phyloP scores from a whole-genome alignment of 2,329 filamentous ascomycete genomes.

The Sphaerostilbella broomeana region DNA sequence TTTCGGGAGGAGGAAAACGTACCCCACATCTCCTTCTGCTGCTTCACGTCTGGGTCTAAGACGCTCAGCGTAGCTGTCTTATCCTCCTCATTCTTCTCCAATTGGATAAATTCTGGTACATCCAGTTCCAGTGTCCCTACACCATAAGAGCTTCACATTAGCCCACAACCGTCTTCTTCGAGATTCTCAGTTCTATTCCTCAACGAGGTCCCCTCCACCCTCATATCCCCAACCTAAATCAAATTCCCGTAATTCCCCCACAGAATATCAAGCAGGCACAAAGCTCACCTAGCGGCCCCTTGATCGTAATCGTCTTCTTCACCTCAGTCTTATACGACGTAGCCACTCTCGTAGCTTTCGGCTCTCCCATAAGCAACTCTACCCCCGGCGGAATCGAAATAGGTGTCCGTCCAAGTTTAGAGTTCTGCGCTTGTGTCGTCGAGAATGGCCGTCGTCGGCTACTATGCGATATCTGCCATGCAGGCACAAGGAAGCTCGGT shows the following conservation, averaged over 20 bases:
- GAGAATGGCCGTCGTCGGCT: conserved; percentile 52
- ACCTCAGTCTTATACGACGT: conserved; percentile 56
- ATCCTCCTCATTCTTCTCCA: conserved; percentile 59
- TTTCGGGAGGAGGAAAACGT: conserved; percentile 20
- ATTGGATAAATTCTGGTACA: conserved; percentile 70
- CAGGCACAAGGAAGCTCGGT: conserved; percentile 66
- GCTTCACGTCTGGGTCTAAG: conserved; percentile 57
- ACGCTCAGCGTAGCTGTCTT: conserved; percentile 64
- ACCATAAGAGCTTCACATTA: conserved; percentile 8
- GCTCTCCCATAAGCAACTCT: conserved; percentile 63
- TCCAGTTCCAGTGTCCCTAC: conserved; percentile 67
- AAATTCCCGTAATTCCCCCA: conserved; percentile 2
- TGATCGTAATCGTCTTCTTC: conserved; percentile 64
- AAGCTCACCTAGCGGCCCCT: conserved; percentile 68
- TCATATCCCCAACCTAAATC: conserved; percentile 3
- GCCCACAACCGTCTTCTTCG: background rate
- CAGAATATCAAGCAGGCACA: background rate
- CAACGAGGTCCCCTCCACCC: too few species aligned
- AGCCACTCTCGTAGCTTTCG: conserved; percentile 44
- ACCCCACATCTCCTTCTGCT: conserved; percentile 98
- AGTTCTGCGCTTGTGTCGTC: conserved; percentile 57
- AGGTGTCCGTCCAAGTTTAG: conserved; percentile 79
- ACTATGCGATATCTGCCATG: conserved; percentile 51
- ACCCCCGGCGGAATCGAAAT: conserved; percentile 81
- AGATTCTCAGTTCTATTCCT: too few species aligned